These are phyloP conservation scores for Trichosporon ovoides DNA, from an alignment of 1,284 basidiomycete genomes.

Conservation along the genomic window DNA sequence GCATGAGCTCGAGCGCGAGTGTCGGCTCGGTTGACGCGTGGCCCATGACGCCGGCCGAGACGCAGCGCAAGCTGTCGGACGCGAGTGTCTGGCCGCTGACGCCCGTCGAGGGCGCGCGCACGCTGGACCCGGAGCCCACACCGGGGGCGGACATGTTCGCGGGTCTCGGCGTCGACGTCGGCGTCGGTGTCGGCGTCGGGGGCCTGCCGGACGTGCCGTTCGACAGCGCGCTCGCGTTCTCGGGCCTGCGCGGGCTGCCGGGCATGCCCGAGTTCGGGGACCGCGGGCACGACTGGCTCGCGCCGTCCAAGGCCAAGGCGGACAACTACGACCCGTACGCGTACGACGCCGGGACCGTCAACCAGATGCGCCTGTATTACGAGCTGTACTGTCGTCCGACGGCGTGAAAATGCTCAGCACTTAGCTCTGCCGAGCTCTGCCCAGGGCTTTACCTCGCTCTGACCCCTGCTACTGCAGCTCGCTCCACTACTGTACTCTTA, in stretches of 20 bases:
- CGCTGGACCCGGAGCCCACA: not conserved
- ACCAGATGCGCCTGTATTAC: constrained; percentile 26
- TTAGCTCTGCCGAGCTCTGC: too few relatives aligned
- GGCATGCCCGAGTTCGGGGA: constrained; percentile 9
- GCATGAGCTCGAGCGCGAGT: not conserved
- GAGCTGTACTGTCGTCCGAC: constrained; percentile 25
- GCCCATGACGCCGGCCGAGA: not conserved
- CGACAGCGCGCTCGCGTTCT: not conserved
- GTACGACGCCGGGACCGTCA: constrained; percentile 4
- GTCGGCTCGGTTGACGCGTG: not conserved
- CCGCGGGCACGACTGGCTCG: constrained; percentile 9
- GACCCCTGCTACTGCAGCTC: too few relatives aligned
- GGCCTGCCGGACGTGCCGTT: not conserved
- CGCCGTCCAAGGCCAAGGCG: not conserved
- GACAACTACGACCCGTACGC: constrained; percentile 3
- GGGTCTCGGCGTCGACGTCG: not conserved
- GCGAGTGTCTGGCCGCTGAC: not conserved
- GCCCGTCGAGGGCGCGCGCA: not conserved
- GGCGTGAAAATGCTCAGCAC: too few relatives aligned
- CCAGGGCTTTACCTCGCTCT: too few relatives aligned
- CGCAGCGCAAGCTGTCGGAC: not conserved
- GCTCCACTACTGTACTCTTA: too few relatives aligned
- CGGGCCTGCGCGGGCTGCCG: constrained; percentile 4
- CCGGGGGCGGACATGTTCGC: too few relatives aligned
- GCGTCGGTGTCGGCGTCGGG: not conserved